Evolutionary conservation across 75 land plant genomes (phyloP), one percentile per base, ranked within the genome.

Genomic region (Sequoia sempervirens): DNA sequence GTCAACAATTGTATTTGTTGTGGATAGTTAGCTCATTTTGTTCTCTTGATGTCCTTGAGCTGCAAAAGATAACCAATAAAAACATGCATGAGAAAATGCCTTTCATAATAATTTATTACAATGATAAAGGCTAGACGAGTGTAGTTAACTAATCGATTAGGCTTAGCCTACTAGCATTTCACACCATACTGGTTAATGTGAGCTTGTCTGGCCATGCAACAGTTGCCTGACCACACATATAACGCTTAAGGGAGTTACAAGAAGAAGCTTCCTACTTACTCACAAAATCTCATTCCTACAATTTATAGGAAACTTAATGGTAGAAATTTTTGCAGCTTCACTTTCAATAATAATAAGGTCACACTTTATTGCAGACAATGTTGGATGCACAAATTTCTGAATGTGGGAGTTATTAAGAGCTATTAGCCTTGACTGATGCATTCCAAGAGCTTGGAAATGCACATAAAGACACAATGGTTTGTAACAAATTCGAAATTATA

Each of bases 371-470:
- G 52, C 90, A 96, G 96, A 87, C 95, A 23, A 91, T 96, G 97
- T 84, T 87, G 79, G 93, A 95, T 83, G 99, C 95, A n/a, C 82
- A 90, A 84, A 90, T 96, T 41, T 52, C 86, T 45, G 84, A 85
- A 68, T 83, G 90, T 53, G 96, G 89, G 53, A 83, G 90, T 81
- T 96, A 94, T 81, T 74, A 73, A 79, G 90, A 96, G 41, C 80
- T 96, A 45, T n/a, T 96, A 54, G 30, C 76, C 23, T 86, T 88
- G 32, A 92, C 94, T 76, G 74, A 83, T 30, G 89, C 91, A 79
- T 95, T 96, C 85, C 88, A 90, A 81, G 87, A 83, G 40, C 90
- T 95, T 74, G 97, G 93, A 13, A 85, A 86, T 85, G 99, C 99
- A 47, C 98, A 96, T 86, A 90, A 90, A 80, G 89, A 93, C 10